Evolutionary conservation across 192 early-diverging fungal species (phyloP).

Genomic region (Obelidium mucronatum): DNA sequence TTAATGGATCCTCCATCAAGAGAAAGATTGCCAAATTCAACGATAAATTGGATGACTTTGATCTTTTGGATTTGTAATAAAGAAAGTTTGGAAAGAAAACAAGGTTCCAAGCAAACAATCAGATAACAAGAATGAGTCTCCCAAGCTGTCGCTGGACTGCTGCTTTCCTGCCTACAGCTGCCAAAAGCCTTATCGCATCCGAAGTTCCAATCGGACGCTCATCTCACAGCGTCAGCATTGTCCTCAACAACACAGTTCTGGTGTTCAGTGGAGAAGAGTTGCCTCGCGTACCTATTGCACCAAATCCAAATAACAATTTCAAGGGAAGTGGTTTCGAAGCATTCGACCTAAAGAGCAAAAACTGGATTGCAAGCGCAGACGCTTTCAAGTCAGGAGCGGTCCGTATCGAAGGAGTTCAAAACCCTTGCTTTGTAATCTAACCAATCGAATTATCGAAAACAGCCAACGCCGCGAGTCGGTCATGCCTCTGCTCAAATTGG

Average conservation of each 20-base stretch:
- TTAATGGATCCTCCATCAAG: slow-evolving; percentile 97
- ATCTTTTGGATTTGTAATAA: slow-evolving; percentile 69
- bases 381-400: not conserved
- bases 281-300: not conserved
- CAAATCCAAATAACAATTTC: not conserved
- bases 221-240: not conserved
- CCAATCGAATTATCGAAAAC: not conserved
- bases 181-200: not conserved
- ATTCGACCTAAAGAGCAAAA: not conserved
- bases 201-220: slow-evolving; percentile 14
- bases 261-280: not conserved
- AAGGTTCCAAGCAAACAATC: too few species aligned
- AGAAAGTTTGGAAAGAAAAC: too few species aligned
- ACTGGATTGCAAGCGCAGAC: not conserved
- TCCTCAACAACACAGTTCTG: not conserved
- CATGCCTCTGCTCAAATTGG: slow-evolving; percentile 16
- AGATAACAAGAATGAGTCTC: not conserved
- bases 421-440: not conserved
- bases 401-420: too few species aligned
- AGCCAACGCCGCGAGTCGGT: slow-evolving; percentile 10
- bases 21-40: slow-evolving; percentile 89
- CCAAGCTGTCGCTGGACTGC: not conserved
- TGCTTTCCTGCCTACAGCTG: not conserved
- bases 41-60: slow-evolving; percentile 80
- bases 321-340: not conserved